These are phyloP conservation scores for Tilletia walkeri DNA, from an alignment of 1,284 basidiomycete species.

Conservation along the genomic window DNA sequence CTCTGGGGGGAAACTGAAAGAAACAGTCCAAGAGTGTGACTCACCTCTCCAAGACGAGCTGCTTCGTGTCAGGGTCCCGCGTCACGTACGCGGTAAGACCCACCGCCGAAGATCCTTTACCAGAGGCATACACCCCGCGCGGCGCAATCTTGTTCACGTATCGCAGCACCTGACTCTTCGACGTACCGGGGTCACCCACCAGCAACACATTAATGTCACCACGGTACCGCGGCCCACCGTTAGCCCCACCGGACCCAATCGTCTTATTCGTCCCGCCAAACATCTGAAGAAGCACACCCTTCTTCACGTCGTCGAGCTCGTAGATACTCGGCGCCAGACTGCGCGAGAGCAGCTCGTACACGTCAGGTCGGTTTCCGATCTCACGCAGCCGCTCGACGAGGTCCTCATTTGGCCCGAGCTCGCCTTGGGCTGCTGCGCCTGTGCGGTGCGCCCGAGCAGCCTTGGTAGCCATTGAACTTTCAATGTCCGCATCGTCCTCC, in stretches of 20 bases:
- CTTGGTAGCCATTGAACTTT: conserved; percentile 28
- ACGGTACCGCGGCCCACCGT: conserved; percentile 89
- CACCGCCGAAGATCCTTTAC: conserved; percentile 95
- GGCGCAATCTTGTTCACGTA: conserved; percentile 99
- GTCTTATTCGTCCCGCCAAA: conserved; percentile 98
- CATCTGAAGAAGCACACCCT: conserved; percentile 89
- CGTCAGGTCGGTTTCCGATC: conserved; percentile 72
- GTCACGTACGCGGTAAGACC: conserved; percentile 98
- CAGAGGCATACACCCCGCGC: conserved; percentile 78
- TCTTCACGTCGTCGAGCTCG: conserved; percentile 99
- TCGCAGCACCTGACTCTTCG: conserved; percentile 82
- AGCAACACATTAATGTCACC: conserved; percentile 97
- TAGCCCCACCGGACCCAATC: conserved; percentile 85
- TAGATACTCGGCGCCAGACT: conserved; percentile 92
- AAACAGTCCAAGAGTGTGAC: conserved; percentile 23
- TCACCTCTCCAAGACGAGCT: conserved; percentile 81
- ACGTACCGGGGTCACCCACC: conserved; percentile 96
- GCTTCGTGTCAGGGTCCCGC: conserved; percentile 94
- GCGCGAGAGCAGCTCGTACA: conserved; percentile 81
- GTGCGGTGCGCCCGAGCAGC: conserved; percentile 15
- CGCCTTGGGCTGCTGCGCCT: conserved; percentile 23
- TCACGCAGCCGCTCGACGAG: conserved; percentile 66
- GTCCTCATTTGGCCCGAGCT: conserved; percentile 49
- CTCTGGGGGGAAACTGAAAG: too few species aligned
- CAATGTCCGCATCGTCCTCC: conserved; percentile 58